These are phyloP conservation scores for Candida alai DNA, from an alignment of 805 yeast species.

Conservation along the genomic window DNA sequence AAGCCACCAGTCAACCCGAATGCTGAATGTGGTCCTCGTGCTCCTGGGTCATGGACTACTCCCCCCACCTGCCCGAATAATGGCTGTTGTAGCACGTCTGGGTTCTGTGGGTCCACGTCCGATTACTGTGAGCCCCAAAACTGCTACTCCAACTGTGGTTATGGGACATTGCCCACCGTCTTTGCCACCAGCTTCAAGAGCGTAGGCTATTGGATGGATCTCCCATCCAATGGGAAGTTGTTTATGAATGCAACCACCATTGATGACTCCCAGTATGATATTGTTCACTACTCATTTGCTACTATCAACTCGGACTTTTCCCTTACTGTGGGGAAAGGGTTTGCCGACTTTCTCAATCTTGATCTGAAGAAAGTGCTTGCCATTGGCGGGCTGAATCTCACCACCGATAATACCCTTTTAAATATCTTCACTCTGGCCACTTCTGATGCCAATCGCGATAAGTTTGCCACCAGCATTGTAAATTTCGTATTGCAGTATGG, in stretches of 20 bases:
- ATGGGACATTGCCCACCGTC: slow-evolving; percentile 13
- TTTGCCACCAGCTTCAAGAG: slow-evolving; percentile 13
- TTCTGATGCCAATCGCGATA: slow-evolving; percentile 8
- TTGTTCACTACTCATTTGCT: slow-evolving; percentile 17
- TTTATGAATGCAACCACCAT: slow-evolving; percentile 11
- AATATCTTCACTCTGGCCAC: slow-evolving; percentile 13
- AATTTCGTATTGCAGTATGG: slow-evolving; percentile 10
- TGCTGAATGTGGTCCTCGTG: slow-evolving; percentile 19
- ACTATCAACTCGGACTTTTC: slow-evolving; percentile 11
- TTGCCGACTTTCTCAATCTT: slow-evolving; percentile 9
- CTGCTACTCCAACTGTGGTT: slow-evolving; percentile 18
- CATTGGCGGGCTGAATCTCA: slow-evolving; percentile 18
- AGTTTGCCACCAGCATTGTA: slow-evolving; percentile 14
- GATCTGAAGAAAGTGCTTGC: slow-evolving; percentile 13
- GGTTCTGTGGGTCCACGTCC: slow-evolving; percentile 14
- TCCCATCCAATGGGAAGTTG: slow-evolving; percentile 7
- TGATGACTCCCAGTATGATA: slow-evolving; percentile 5
- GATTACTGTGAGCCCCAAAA: slow-evolving; percentile 15
- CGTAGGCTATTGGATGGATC: slow-evolving; percentile 16
- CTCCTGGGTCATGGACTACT: slow-evolving; percentile 14
- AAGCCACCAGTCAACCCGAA: slow-evolving; percentile 12
- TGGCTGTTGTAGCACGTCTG: slow-evolving; percentile 15
- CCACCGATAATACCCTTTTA: slow-evolving; percentile 12
- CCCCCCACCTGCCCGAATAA: slow-evolving; percentile 15
- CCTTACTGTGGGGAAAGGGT: slow-evolving; percentile 9